Conservation (phyloP, 2,329 filamentous ascomycete species). For the Colletotrichum echinochloae region DNA sequence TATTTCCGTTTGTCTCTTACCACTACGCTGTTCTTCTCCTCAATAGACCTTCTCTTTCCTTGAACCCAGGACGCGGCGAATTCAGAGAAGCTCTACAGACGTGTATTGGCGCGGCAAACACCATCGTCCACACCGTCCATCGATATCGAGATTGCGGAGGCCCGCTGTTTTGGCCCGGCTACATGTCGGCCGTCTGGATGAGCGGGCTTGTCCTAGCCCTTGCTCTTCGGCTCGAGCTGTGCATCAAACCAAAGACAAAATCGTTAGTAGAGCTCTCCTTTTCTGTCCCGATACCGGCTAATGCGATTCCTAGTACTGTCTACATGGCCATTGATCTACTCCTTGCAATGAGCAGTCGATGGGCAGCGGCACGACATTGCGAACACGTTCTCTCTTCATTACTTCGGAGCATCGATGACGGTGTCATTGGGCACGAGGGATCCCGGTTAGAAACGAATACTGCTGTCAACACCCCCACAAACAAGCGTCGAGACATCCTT, state of each 20-base stretch:
- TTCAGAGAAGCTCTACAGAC: constrained; percentile 34
- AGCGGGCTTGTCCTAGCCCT: constrained; percentile 52
- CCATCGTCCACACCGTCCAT: constrained; percentile 21
- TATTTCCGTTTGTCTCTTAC: constrained; percentile 42
- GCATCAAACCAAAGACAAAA: constrained; percentile 1
- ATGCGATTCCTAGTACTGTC: constrained; percentile 16
- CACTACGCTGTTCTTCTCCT: constrained; percentile 50
- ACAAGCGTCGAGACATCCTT: not conserved
- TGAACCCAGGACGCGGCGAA: constrained; percentile 36
- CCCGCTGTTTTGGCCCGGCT: constrained; percentile 49
- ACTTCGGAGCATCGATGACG: constrained; percentile 5
- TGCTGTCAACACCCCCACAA: not conserved
- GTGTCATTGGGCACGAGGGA: constrained; percentile 3
- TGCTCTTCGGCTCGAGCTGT: constrained; percentile 40
- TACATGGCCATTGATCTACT: constrained; percentile 9
- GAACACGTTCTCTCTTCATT: constrained; percentile 30
- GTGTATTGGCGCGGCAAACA: constrained; percentile 25
- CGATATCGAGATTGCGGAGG: constrained; percentile 9
- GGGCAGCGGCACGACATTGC: constrained; percentile 35
- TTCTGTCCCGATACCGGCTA: not conserved
- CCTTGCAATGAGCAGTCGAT: constrained; percentile 15
- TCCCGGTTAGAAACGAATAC: not conserved
- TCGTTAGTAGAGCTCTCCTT: not conserved
- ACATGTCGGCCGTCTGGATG: constrained; percentile 53
- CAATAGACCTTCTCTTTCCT: constrained; percentile 51